These are phyloP conservation scores for Boletellus deceptivus DNA, from an alignment of 1,284 basidiomycete species.

Conservation along the genomic window DNA sequence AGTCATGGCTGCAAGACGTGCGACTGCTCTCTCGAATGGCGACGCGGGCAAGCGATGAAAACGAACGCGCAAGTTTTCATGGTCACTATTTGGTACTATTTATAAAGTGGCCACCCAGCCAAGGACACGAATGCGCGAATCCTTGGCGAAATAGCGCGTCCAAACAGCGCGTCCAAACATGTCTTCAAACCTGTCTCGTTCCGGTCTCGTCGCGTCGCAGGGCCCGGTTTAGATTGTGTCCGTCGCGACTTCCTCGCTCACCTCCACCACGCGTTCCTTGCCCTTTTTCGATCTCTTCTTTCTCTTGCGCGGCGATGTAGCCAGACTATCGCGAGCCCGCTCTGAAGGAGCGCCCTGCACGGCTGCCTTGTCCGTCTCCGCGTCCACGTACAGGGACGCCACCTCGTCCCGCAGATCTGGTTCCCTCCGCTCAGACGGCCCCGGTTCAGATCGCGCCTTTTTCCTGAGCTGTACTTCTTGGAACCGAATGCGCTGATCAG, in stretches of 20 bases:
- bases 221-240: slow-evolving; percentile 12
- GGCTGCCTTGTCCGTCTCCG: neutral
- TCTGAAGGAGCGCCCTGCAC: neutral
- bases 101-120: slow-evolving; percentile 19
- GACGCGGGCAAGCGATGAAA: slow-evolving; percentile 21
- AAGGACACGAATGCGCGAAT: too few relatives aligned
- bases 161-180: too few relatives aligned
- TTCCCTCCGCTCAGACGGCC: slow-evolving; percentile 3
- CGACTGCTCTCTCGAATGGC: slow-evolving; percentile 13
- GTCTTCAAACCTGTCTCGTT: too few relatives aligned
- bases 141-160: too few relatives aligned
- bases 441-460: slow-evolving; percentile 16
- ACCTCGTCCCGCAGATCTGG: slow-evolving; percentile 20
- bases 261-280: slow-evolving; percentile 28
- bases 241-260: slow-evolving; percentile 17
- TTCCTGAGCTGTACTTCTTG: slow-evolving; percentile 32
- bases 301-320: slow-evolving; percentile 13
- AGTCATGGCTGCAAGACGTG: slow-evolving; percentile 22
- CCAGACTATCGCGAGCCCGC: neutral
- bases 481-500: slow-evolving; percentile 64
- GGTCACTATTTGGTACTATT: slow-evolving; percentile 26
- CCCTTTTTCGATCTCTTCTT: slow-evolving; percentile 23
- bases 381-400: slow-evolving; percentile 23
- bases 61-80: slow-evolving; percentile 23
- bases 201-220: too few relatives aligned